Evolutionary conservation across 2,329 filamentous ascomycete genomes (phyloP).

Genomic region (Penicillium sp.): DNA sequence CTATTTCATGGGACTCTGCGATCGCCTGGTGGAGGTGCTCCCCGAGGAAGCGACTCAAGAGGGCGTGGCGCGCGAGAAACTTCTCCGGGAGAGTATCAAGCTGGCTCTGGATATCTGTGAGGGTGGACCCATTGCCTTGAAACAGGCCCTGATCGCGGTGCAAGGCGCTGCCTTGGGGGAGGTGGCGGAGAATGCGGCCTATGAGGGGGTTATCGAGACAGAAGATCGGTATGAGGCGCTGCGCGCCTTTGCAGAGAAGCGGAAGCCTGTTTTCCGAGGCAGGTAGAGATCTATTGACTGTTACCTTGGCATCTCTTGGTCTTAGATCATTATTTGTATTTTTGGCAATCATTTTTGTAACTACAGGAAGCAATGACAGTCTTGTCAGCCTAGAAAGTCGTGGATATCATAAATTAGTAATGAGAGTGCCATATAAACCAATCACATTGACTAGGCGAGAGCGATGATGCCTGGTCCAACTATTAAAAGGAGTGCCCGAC

Average conservation of each 20-base stretch:
- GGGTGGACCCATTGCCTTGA: conserved; percentile 81
- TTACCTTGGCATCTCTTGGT: background rate
- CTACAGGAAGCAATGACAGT: background rate
- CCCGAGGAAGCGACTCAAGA: conserved; percentile 59
- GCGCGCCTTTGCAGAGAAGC: conserved; percentile 79
- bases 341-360: background rate
- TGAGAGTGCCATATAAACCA: too few relatives aligned
- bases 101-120: conserved; percentile 86
- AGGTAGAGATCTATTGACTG: conserved; percentile 34
- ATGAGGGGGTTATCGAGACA: conserved; percentile 79
- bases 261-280: conserved; percentile 70
- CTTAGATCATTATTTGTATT: background rate
- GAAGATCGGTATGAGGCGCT: conserved; percentile 89
- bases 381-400: too few relatives aligned
- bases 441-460: too few relatives aligned
- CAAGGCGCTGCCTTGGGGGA: conserved; percentile 67
- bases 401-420: too few relatives aligned
- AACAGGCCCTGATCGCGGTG: conserved; percentile 79
- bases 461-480: too few relatives aligned
- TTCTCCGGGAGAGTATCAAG: conserved; percentile 74
- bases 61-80: conserved; percentile 65
- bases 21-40: conserved; percentile 82
- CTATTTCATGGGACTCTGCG: conserved; percentile 87
- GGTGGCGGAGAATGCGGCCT: conserved; percentile 83
- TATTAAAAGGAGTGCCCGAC: too few relatives aligned